A percentile compares a stretch with the other conserved stretches of the same genome.
phyloP scores from a whole-genome alignment of 192 early-diverging fungal genomes.

The Rhizophagus clarus region DNA sequence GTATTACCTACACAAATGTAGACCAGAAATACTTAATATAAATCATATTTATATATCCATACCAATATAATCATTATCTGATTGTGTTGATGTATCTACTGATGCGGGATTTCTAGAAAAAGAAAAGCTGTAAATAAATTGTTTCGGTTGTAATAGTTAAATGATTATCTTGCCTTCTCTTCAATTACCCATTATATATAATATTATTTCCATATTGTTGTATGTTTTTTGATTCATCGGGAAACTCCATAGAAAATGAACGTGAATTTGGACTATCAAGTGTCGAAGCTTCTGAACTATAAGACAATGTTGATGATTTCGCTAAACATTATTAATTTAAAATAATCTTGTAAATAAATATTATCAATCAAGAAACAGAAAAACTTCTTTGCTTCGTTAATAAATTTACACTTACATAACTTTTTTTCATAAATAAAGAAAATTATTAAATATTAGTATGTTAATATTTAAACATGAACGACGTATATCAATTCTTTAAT shows the following conservation, averaged over 20 bases:
- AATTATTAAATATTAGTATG: background rate
- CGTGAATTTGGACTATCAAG: background rate
- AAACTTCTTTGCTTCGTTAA: background rate
- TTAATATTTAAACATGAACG: background rate
- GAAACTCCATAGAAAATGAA: background rate
- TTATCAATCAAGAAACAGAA: background rate
- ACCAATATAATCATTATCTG: slow-evolving; percentile 9
- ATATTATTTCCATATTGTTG: background rate
- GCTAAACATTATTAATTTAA: background rate
- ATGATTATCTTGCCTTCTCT: background rate
- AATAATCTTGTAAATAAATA: background rate
- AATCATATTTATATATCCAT: background rate
- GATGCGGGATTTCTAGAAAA: background rate
- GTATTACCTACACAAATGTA: background rate
- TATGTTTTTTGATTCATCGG: background rate
- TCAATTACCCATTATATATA: background rate
- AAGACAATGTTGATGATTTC: background rate
- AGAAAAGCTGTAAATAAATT: background rate
- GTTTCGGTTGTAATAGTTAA: background rate
- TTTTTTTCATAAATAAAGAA: background rate
- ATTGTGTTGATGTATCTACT: background rate
- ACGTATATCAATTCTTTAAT: background rate
- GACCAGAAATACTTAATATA: background rate
- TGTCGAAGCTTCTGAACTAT: background rate
- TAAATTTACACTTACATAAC: slow-evolving; percentile 16